Evolutionary conservation across 2,329 filamentous ascomycete species (phyloP).

Genomic region (Basipetospora chlamydospora): DNA sequence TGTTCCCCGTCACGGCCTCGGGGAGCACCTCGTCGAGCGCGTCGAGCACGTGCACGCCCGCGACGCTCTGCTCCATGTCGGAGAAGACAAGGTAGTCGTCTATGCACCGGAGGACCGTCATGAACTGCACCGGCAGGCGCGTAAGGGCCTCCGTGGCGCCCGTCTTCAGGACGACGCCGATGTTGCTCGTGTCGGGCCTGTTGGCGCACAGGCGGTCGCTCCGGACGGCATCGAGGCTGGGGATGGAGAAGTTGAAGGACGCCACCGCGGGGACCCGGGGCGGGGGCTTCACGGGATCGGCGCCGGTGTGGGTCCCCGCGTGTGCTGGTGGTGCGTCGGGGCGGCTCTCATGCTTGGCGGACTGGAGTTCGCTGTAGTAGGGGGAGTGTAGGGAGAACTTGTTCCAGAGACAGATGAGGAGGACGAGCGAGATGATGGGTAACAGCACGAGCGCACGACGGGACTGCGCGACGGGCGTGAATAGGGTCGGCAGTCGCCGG

Average conservation of each 20-base stretch:
- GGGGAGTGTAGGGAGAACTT: constrained; percentile 5
- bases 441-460: constrained; percentile 6
- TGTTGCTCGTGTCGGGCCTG: constrained; percentile 29
- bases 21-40: constrained; percentile 29
- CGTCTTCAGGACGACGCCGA: constrained; percentile 41
- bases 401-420: constrained; percentile 6
- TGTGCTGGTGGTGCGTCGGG: constrained; percentile 8
- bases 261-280: no score
- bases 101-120: constrained; percentile 35
- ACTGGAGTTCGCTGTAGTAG: no score
- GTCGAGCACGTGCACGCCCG: constrained; percentile 28
- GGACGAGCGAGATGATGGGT: constrained; percentile 2
- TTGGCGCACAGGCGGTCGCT: constrained; percentile 18
- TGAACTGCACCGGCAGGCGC: constrained; percentile 37
- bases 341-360: no score
- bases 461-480: constrained; percentile 4
- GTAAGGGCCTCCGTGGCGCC: constrained; percentile 38
- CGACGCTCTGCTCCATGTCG: constrained; percentile 36
- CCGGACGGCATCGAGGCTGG: constrained; percentile 3
- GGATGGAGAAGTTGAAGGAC: neutral
- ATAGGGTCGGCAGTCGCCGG: no score
- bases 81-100: constrained; percentile 41
- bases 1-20: constrained; percentile 26
- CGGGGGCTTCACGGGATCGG: no score
- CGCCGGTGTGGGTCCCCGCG: no score